These are phyloP conservation scores for Suillus bovinus DNA, from an alignment of 768 basidiomycete species.

Conservation along the genomic window DNA sequence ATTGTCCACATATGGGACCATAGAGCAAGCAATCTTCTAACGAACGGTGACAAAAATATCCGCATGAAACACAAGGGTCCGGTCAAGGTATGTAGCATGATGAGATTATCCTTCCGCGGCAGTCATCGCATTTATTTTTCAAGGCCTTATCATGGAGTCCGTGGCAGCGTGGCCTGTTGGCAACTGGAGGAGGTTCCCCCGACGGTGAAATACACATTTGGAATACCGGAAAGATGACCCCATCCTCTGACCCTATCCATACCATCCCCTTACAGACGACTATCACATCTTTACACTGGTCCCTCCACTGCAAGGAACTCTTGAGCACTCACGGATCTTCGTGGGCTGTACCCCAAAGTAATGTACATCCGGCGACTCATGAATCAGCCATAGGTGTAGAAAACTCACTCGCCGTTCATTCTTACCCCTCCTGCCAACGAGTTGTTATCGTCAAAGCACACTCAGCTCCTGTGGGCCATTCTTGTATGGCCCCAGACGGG, in stretches of 20 bases:
- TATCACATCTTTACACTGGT: conserved; percentile 65
- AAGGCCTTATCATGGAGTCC: conserved; percentile 78
- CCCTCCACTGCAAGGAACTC: conserved; percentile 81
- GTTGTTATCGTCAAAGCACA: conserved; percentile 61
- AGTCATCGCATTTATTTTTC: neutral
- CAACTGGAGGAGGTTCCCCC: conserved; percentile 64
- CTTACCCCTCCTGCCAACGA: conserved; percentile 53
- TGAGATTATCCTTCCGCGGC: neutral
- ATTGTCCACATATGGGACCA: conserved; percentile 46
- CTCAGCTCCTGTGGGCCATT: conserved; percentile 53
- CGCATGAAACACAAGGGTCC: conserved; percentile 45
- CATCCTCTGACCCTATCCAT: conserved; percentile 47
- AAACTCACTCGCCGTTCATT: conserved; percentile 48
- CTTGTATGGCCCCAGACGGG: conserved; percentile 63
- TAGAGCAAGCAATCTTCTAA: conserved; percentile 34
- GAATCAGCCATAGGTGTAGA: conserved; percentile 27
- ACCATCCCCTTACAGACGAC: conserved; percentile 47
- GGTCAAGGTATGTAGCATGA: conserved; percentile 37
- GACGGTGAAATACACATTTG: conserved; percentile 61
- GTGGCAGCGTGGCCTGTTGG: conserved; percentile 67
- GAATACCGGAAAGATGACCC: conserved; percentile 41
- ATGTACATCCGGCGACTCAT: conserved; percentile 20
- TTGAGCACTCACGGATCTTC: conserved; percentile 70
- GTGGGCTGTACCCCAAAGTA: conserved; percentile 26
- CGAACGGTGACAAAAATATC: conserved; percentile 33